phyloP scores from a whole-genome alignment of 495 filamentous ascomycete species.

The Cairneyella variabilis region DNA sequence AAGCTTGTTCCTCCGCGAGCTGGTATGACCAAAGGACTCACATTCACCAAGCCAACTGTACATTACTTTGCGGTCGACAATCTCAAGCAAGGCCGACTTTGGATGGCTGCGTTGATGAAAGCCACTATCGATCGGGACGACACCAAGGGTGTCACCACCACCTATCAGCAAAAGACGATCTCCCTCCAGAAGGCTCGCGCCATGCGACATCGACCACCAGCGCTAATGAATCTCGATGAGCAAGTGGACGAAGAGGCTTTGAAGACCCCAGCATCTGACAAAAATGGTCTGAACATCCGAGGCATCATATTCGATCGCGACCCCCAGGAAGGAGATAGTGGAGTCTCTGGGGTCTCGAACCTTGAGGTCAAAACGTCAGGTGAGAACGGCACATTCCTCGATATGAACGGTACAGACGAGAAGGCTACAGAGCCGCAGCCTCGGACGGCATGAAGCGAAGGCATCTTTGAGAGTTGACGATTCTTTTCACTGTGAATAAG shows the following conservation, averaged over 20 bases:
- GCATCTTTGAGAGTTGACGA: background rate
- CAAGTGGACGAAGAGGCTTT: constrained; percentile 30
- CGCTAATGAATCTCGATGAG: constrained; percentile 71
- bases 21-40: constrained; percentile 85
- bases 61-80: constrained; percentile 98
- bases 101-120: constrained; percentile 99
- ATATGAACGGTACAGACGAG: constrained; percentile 7
- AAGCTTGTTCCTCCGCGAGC: constrained; percentile 90
- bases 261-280: constrained; percentile 24
- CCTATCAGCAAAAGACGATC: constrained; percentile 76
- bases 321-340: constrained; percentile 46
- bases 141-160: constrained; percentile 68
- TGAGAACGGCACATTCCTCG: constrained; percentile 13
- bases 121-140: constrained; percentile 97
- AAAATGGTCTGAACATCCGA: constrained; percentile 44
- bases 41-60: constrained; percentile 93
- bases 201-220: constrained; percentile 61
- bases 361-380: constrained; percentile 15
- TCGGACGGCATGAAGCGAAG: constrained; percentile 6
- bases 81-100: constrained; percentile 78
- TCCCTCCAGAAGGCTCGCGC: constrained; percentile 34
- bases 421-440: background rate
- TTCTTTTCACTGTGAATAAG: constrained; percentile 4
- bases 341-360: constrained; percentile 34
- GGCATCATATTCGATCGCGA: constrained; percentile 27